phyloP scores from a whole-genome alignment of 495 filamentous ascomycete genomes.

The Articulospora tetracladia region DNA sequence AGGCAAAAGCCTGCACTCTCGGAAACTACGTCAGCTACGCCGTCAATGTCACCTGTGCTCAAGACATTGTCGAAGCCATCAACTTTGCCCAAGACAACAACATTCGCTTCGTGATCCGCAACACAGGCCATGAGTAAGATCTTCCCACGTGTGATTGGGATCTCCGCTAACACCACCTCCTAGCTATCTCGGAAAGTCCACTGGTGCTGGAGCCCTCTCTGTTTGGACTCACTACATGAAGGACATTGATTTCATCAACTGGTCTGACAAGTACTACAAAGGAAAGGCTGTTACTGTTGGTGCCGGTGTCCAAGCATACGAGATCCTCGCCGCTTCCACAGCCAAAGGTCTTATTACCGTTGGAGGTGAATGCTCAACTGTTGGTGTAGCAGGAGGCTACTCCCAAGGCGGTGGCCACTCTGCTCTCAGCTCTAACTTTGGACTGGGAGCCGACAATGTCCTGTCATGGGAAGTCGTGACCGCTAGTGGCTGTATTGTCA shows the following conservation, averaged over 20 bases:
- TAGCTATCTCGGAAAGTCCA: slow-evolving; percentile 43
- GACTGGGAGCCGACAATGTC: slow-evolving; percentile 54
- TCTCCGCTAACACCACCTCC: not conserved
- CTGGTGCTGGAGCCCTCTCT: slow-evolving; percentile 43
- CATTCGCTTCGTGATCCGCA: slow-evolving; percentile 37
- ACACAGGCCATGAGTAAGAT: slow-evolving; percentile 41
- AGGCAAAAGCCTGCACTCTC: slow-evolving; percentile 45
- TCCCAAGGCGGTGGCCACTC: slow-evolving; percentile 60
- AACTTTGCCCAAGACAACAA: slow-evolving; percentile 45
- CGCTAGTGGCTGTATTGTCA: slow-evolving; percentile 37
- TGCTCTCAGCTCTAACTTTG: slow-evolving; percentile 45
- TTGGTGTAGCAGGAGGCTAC: slow-evolving; percentile 46
- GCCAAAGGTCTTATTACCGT: slow-evolving; percentile 44
- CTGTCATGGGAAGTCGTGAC: slow-evolving; percentile 56
- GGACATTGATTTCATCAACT: slow-evolving; percentile 37
- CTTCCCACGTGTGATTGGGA: not conserved
- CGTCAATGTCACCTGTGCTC: slow-evolving; percentile 39
- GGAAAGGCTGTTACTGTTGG: slow-evolving; percentile 41
- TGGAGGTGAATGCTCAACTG: slow-evolving; percentile 46
- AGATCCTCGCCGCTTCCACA: slow-evolving; percentile 43
- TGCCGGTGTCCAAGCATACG: slow-evolving; percentile 53
- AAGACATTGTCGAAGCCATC: slow-evolving; percentile 46
- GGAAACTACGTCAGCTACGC: slow-evolving; percentile 57
- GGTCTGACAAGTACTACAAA: slow-evolving; percentile 35
- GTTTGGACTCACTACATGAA: slow-evolving; percentile 52